These are phyloP conservation scores for Arctium minus DNA, from an alignment of 129 eudicot genomes.

Conservation along the genomic window DNA sequence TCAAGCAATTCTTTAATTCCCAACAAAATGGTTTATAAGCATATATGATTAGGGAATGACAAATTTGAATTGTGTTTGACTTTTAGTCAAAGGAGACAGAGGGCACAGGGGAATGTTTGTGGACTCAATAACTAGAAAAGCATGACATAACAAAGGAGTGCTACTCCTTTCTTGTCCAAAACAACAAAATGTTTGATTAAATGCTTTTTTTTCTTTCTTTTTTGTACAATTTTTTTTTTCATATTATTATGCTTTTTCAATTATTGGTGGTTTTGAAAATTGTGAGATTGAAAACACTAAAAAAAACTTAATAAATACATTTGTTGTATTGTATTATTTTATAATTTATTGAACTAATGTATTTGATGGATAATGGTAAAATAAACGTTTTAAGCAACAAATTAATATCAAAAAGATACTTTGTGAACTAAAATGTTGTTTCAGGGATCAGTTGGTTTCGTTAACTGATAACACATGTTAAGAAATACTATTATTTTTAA, in stretches of 20 bases:
- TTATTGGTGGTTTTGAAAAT: neutral
- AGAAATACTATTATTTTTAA: no score
- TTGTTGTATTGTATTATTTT: neutral
- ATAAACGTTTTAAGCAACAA: no score
- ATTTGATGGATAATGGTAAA: neutral
- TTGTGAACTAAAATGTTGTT: neutral
- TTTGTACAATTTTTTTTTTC: neutral
- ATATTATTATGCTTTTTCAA: neutral
- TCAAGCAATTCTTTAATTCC: no score
- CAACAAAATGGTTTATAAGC: neutral
- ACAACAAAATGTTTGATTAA: neutral
- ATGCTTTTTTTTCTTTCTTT: neutral
- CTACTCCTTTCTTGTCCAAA: slow-evolving; percentile 25
- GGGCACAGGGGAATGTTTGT: slow-evolving; percentile 43
- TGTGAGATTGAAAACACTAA: neutral
- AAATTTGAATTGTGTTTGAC: neutral
- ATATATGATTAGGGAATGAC: slow-evolving; percentile 24
- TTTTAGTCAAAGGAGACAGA: slow-evolving; percentile 42
- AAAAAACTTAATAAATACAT: neutral
- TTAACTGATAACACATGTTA: neutral
- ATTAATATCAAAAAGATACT: neutral
- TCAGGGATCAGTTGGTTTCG: neutral
- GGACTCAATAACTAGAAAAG: slow-evolving; percentile 41
- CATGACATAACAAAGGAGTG: slow-evolving; percentile 32
- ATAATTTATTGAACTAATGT: neutral